phyloP scores from a whole-genome alignment of 2,329 filamentous ascomycete genomes.

The Aspergillus sp. region DNA sequence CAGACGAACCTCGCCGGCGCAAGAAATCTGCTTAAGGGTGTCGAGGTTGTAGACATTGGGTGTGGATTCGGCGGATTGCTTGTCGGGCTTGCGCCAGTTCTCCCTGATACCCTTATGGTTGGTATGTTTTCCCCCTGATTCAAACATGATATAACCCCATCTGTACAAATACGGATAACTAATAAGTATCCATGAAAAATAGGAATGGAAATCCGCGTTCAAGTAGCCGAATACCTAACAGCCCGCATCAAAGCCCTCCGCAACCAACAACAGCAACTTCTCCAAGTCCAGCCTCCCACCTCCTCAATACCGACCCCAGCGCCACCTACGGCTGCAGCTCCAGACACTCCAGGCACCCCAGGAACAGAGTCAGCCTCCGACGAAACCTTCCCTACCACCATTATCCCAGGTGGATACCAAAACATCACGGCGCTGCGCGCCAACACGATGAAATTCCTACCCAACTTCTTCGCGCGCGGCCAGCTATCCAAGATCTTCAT shows the following conservation, averaged over 20 bases:
- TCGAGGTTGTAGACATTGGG: constrained; percentile 94
- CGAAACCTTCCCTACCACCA: constrained; percentile 13
- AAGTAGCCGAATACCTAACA: constrained; percentile 87
- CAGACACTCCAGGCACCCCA: neutral
- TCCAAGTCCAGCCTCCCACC: constrained; percentile 12
- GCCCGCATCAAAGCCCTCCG: constrained; percentile 83
- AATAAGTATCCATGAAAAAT: constrained; percentile 31
- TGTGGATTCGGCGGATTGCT: constrained; percentile 93
- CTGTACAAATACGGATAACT: neutral
- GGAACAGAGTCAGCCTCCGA: neutral
- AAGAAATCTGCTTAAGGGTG: constrained; percentile 60
- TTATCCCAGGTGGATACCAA: constrained; percentile 60
- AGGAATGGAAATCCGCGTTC: constrained; percentile 86
- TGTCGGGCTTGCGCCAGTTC: constrained; percentile 75
- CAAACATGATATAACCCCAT: neutral
- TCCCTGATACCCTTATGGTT: constrained; percentile 80
- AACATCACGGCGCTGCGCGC: constrained; percentile 87
- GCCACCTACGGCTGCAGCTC: neutral
- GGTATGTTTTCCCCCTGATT: constrained; percentile 55
- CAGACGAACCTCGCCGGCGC: constrained; percentile 33
- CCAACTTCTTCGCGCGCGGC: constrained; percentile 83
- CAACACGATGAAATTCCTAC: constrained; percentile 99
- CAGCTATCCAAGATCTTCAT: constrained; percentile 93
- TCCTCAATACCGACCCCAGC: constrained; percentile 4
- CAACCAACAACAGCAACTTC: constrained; percentile 35